Conservation (phyloP, 441 rosid genomes). For the Populus tomentosa region DNA sequence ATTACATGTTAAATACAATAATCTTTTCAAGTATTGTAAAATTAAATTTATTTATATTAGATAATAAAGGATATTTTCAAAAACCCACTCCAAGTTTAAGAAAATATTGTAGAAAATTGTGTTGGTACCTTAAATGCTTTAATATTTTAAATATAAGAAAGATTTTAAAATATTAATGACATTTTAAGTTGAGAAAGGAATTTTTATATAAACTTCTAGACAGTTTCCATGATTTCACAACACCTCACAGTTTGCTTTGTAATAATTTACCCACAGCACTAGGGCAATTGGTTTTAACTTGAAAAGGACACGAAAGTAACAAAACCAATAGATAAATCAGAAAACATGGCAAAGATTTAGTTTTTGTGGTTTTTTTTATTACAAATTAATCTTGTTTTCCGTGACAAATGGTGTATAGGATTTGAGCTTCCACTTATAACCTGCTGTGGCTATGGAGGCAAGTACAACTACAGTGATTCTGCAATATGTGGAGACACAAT, state of each 20-base stretch:
- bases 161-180: neutral
- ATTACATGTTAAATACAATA: neutral
- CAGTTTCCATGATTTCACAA: neutral
- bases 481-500: slow-evolving; percentile 56
- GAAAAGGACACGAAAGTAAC: neutral
- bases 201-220: neutral
- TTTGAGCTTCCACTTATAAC: slow-evolving; percentile 52
- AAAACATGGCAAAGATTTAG: neutral
- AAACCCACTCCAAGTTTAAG: neutral
- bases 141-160: too few relatives aligned
- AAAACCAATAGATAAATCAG: neutral
- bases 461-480: slow-evolving; percentile 34
- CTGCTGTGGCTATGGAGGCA: slow-evolving; percentile 73
- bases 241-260: neutral
- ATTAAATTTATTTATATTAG: neutral
- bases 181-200: neutral
- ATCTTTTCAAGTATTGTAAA: neutral
- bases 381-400: neutral
- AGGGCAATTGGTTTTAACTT: neutral
- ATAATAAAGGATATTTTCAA: too few relatives aligned
- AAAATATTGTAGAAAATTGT: neutral
- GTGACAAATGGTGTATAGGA: slow-evolving; percentile 27
- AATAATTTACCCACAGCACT: neutral
- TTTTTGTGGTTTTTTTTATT: neutral
- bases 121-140: neutral